Conservation (phyloP, 352 stramenopile genomes). For the Phytophthora constricta region DNA sequence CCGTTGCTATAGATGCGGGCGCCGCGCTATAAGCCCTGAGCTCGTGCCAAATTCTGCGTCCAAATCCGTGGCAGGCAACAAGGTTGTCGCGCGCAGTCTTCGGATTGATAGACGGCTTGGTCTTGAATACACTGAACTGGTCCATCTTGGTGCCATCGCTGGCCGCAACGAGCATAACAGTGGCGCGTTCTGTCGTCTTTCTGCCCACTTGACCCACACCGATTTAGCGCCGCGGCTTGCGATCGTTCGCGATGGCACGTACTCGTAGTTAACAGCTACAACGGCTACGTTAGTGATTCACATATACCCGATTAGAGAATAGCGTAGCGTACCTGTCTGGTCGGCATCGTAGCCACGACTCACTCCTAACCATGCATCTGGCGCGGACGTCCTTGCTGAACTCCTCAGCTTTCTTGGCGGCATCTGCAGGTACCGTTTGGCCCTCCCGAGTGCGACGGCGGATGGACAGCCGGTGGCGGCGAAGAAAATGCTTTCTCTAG, state of each 20-base stretch:
- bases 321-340: conserved; percentile 11
- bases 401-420: neutral
- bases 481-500: conserved; percentile 19
- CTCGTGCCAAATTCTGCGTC: conserved; percentile 18
- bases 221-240: conserved; percentile 13
- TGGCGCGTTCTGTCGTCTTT: conserved; percentile 34
- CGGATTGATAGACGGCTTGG: neutral
- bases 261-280: conserved; percentile 26
- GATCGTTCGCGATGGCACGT: conserved; percentile 30
- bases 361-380: conserved; percentile 9
- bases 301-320: neutral
- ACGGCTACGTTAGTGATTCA: neutral
- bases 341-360: conserved; percentile 5
- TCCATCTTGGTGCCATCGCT: conserved; percentile 29
- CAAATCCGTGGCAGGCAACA: conserved; percentile 20
- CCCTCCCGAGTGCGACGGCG: conserved; percentile 10
- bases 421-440: conserved; percentile 2
- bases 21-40: conserved; percentile 17
- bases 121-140: conserved; percentile 39
- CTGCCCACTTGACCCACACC: conserved; percentile 29
- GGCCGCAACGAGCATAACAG: conserved; percentile 28
- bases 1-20: conserved; percentile 27
- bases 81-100: conserved; percentile 16
- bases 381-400: neutral
- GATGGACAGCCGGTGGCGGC: conserved; percentile 13